Evolutionary conservation across 345 rosid species (phyloP), one percentile per base, ranked within the genome.

Genomic region (Ceriops tagal): DNA sequence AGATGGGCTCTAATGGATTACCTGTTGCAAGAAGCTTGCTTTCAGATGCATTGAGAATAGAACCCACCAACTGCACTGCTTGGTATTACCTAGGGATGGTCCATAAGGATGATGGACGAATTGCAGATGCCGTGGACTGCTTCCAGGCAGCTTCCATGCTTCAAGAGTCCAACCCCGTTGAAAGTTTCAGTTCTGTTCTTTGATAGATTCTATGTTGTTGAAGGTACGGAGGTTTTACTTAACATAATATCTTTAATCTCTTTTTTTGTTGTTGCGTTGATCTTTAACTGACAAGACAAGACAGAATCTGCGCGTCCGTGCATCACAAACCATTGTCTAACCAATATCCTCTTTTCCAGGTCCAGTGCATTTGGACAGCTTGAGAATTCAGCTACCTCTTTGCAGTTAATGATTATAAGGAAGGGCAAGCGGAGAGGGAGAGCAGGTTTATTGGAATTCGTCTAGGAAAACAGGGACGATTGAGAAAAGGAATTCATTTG

Each of bases 71-170:
- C 73, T 74, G 87, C 4, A 83, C 69, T 84, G 98, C 97, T 74
- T 93, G 97, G 95, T 87, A 88, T 76, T 74, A 91, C 82, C 76
- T 93, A 75, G 98, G 98, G 39, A 64, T 84, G 83, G 85, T 93
- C 64, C 96, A 89, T 69, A 86, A 76, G 67, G 82, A 78, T 24
- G 93, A 88, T 65, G 97, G 98, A 39, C 93, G 97, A 65, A 80
- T 85, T 65, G 90, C 90, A 51, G 98, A 91, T 78, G 97, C 97
- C 10, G 76, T 81, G 16, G 97, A 93, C 67, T 89, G 96, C 81
- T 90, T 93, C 81, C 95, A 88, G 80, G 98, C 98, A 52, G 95
- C 98, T 58, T 85, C 92, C 32, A 87, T 93, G 92, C 98, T 93
- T 52, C 95, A 91, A 79, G 97, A 91, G 56, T 88, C 92, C 3